phyloP scores from a whole-genome alignment of 495 filamentous ascomycete genomes.

The Penicillium ochrochloron region DNA sequence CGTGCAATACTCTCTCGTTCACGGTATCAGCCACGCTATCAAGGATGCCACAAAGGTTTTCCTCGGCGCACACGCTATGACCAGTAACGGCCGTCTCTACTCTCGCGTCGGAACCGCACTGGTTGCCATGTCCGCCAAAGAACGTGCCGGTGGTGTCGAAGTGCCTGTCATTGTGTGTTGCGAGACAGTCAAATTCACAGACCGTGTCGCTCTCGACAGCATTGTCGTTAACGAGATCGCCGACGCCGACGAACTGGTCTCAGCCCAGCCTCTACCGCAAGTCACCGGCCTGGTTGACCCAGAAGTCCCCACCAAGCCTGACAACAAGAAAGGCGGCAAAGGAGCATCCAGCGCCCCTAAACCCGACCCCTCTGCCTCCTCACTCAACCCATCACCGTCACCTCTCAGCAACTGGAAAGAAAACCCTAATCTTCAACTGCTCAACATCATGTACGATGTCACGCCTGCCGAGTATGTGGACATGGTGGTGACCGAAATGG shows the following conservation, averaged over 20 bases:
- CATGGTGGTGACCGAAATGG: conserved; percentile 90
- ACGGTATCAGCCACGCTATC: conserved; percentile 72
- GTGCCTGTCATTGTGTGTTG: conserved; percentile 89
- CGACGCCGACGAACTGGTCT: conserved; percentile 64
- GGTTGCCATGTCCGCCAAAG: conserved; percentile 84
- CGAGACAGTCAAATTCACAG: conserved; percentile 95
- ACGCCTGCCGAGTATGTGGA: conserved; percentile 89
- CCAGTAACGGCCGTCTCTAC: conserved; percentile 86
- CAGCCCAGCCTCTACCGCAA: conserved; percentile 36
- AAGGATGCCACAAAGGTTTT: conserved; percentile 78
- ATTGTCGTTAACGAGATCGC: conserved; percentile 94
- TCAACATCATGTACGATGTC: conserved; percentile 91
- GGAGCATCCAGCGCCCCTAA: conserved; percentile 27
- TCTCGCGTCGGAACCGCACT: conserved; percentile 85
- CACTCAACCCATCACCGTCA: conserved; percentile 29
- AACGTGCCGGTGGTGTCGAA: conserved; percentile 57
- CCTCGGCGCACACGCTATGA: conserved; percentile 87
- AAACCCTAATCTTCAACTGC: conserved; percentile 66
- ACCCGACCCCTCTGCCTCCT: conserved; percentile 30
- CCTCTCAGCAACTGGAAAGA: conserved; percentile 63
- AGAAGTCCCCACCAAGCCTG: conserved; percentile 30
- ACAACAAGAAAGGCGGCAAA: conserved; percentile 46
- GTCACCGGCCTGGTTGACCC: conserved; percentile 45
- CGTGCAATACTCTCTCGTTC: conserved; percentile 79
- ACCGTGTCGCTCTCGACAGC: conserved; percentile 84